phyloP scores from a whole-genome alignment of 1,284 basidiomycete genomes.

The Ceratobasidium sp. region DNA sequence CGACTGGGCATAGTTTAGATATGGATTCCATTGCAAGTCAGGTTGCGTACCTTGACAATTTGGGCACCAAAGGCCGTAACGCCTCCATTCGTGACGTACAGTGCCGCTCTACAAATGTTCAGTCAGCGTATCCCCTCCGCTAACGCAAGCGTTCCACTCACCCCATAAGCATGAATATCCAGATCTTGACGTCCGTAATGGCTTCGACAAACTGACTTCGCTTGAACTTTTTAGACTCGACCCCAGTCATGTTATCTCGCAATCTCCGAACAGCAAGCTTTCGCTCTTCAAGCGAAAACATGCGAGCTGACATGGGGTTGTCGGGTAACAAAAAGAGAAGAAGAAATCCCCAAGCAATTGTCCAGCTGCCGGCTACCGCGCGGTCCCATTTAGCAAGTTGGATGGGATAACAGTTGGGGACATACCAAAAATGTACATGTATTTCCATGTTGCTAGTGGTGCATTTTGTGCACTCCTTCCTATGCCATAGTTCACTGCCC shows the following conservation, averaged over 20 bases:
- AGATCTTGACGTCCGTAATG: conserved; percentile 53
- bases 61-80: conserved; percentile 55
- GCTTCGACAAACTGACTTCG: conserved; percentile 53
- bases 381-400: background rate
- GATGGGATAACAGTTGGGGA: conserved; percentile 45
- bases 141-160: background rate
- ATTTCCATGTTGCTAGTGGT: conserved; percentile 54
- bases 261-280: conserved; percentile 50
- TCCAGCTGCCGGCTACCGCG: conserved; percentile 51
- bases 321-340: conserved; percentile 53
- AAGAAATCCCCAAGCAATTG: conserved; percentile 54
- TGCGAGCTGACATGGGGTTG: conserved; percentile 50
- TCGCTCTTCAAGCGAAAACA: conserved; percentile 50
- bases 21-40: background rate
- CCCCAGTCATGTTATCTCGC: conserved; percentile 48
- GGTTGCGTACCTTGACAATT: conserved; percentile 49
- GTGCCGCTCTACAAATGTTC: conserved; percentile 41
- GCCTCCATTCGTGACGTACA: conserved; percentile 51
- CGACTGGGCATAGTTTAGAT: conserved; percentile 38
- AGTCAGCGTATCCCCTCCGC: background rate
- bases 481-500: conserved; percentile 57
- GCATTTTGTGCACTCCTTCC: conserved; percentile 49
- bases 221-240: conserved; percentile 47
- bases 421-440: conserved; percentile 48
- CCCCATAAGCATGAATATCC: conserved; percentile 53